Percentiles rank a stretch among this genome's conserved stretches.
phyloP scores from a whole-genome alignment of 345 rosid species.

The Eucalyptus camaldulensis region DNA sequence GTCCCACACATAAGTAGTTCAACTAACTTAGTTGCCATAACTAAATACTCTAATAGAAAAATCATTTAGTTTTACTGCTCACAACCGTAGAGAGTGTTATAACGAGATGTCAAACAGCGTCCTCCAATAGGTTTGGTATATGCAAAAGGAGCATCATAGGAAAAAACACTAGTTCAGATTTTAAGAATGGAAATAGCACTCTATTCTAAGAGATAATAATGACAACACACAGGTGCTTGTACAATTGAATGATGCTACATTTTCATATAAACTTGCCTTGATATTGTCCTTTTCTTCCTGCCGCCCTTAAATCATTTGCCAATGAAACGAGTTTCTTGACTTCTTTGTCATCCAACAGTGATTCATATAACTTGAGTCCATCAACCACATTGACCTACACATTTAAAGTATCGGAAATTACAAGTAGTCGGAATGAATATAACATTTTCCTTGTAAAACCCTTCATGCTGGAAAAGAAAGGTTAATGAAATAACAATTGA shows the following conservation, averaged over 20 bases:
- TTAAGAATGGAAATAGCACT: background rate
- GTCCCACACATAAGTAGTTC: no score
- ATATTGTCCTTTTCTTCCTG: conserved; percentile 71
- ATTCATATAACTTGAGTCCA: conserved; percentile 71
- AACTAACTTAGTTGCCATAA: no score
- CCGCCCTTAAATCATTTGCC: conserved; percentile 57
- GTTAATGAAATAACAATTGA: background rate
- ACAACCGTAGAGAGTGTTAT: background rate
- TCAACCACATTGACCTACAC: conserved; percentile 87
- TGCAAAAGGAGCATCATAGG: background rate
- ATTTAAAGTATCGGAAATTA: background rate
- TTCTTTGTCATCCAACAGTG: conserved; percentile 38
- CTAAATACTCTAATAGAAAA: background rate
- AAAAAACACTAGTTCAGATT: background rate
- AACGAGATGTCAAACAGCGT: background rate
- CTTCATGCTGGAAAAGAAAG: background rate
- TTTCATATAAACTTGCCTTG: conserved; percentile 51
- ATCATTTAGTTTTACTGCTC: background rate
- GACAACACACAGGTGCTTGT: background rate
- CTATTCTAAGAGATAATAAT: background rate
- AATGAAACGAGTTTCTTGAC: conserved; percentile 57
- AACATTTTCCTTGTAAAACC: background rate
- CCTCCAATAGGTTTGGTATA: background rate
- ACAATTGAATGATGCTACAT: background rate
- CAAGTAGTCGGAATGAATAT: background rate